These are phyloP conservation scores for Cystofilobasidium capitatum DNA, from an alignment of 768 basidiomycete species.

Conservation along the genomic window DNA sequence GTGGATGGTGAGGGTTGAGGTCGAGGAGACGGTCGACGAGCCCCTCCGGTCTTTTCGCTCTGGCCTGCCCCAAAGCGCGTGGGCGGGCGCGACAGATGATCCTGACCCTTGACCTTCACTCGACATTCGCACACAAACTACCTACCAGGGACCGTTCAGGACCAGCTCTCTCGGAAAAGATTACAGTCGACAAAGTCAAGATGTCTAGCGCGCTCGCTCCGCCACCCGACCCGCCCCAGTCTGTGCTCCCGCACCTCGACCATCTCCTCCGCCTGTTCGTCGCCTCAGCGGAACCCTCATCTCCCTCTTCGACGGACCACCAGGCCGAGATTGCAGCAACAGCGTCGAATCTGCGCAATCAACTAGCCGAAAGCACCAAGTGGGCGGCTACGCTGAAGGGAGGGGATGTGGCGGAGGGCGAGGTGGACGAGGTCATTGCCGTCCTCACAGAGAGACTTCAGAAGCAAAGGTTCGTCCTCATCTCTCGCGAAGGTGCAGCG, in stretches of 20 bases:
- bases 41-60: too few relatives aligned
- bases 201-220: slow-evolving; percentile 4
- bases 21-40: too few relatives aligned
- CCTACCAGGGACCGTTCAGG: too few relatives aligned
- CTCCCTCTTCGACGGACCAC: background rate
- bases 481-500: background rate
- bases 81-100: too few relatives aligned
- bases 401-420: slow-evolving; percentile 1
- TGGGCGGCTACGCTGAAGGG: slow-evolving; percentile 3
- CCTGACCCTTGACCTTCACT: too few relatives aligned
- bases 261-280: background rate
- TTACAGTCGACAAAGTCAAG: too few relatives aligned
- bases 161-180: too few relatives aligned
- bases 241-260: slow-evolving; percentile 1
- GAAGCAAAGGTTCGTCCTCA: background rate
- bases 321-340: slow-evolving; percentile 2
- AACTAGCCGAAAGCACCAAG: background rate
- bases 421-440: slow-evolving; percentile 6
- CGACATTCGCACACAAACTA: too few relatives aligned
- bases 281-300: background rate
- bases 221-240: background rate
- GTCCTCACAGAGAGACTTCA: background rate
- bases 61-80: too few relatives aligned
- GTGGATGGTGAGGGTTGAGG: too few relatives aligned
- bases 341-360: background rate